Evolutionary conservation across 768 basidiomycete genomes (phyloP).

Genomic region (Multifurca ochricompacta): DNA sequence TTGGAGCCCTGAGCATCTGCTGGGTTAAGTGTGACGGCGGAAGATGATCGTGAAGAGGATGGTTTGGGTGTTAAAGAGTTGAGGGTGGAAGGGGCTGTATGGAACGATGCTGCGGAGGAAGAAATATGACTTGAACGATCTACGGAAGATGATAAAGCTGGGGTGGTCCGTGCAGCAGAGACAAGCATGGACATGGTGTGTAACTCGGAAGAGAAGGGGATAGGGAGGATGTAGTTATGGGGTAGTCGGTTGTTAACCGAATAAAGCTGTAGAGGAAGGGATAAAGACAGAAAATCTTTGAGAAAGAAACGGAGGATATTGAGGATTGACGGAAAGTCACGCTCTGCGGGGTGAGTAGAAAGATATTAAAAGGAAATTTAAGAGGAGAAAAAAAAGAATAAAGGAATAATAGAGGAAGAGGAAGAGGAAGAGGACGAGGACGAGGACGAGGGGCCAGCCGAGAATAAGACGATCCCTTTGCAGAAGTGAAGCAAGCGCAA

Average conservation of each 20-base stretch:
- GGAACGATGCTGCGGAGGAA: conserved; percentile 13
- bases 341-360: not conserved
- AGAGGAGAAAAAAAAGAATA: not conserved
- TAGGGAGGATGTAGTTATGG: not conserved
- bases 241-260: not conserved
- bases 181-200: conserved; percentile 3
- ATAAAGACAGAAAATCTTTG: too few relatives aligned
- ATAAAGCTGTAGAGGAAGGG: not conserved
- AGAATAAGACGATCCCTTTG: conserved; percentile 10
- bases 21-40: conserved; percentile 9
- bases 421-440: not conserved
- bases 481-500: too few relatives aligned
- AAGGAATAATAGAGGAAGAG: too few relatives aligned
- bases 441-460: not conserved
- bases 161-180: not conserved
- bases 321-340: not conserved
- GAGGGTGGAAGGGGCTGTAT: conserved; percentile 10
- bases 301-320: not conserved
- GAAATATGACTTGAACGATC: conserved; percentile 14
- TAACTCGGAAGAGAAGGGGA: not conserved
- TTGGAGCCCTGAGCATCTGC: conserved; percentile 11
- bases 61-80: conserved; percentile 2
- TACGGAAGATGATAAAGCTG: conserved; percentile 1
- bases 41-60: conserved; percentile 19
- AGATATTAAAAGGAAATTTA: not conserved